Evolutionary conservation across 257 asterid genomes (phyloP), one percentile per base, ranked within the genome.

Genomic region (Oldenlandia corymbosa): DNA sequence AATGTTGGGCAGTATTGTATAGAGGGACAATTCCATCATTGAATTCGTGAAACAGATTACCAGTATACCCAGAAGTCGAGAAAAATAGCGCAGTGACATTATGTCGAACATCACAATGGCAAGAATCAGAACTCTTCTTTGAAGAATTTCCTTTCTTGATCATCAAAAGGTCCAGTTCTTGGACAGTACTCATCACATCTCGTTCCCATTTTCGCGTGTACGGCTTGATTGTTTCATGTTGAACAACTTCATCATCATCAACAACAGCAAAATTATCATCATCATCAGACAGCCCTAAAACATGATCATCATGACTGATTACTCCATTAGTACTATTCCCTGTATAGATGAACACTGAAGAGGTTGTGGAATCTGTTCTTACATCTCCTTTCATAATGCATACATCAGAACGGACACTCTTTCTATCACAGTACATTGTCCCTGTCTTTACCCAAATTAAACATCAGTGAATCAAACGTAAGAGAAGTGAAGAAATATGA

Each of bases 171-270:
- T 75, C 49, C 27, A 93, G 65, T 49, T 93, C 88, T n/a, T 76
- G 82, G 41, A 93, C 79, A 1, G 95, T 83, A 56, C 66, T 60
- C 99, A 93, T 93, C 24, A 79, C 81, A 60, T 42, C 65, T 20
- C 82, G 69, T 69, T 93, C 99, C 99, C 99, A 93, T 82, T 93
- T 93, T 34, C 99, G 78, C 1, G 97, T 85, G 28, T 93, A 93
- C 0, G 97, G 97, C 69, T 73, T 80, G 41, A 88, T 81, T 76
- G 85, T 85, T 72, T 93, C 97, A 2, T 39, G 88, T 30, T 75
- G 91, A 64, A 80, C 68, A 10, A 30, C 67, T 17, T 75, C 77
- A 8, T 69, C 73, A 13, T 14, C 68, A 24, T 64, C 77, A n/a
- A n/a, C n/a, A n/a, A n/a, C n/a, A n/a, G n/a, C n/a, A n/a, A n/a